Evolutionary conservation across 1,284 basidiomycete species (phyloP), one percentile per base, ranked within the genome.

Genomic region (Stereum hirsutum): DNA sequence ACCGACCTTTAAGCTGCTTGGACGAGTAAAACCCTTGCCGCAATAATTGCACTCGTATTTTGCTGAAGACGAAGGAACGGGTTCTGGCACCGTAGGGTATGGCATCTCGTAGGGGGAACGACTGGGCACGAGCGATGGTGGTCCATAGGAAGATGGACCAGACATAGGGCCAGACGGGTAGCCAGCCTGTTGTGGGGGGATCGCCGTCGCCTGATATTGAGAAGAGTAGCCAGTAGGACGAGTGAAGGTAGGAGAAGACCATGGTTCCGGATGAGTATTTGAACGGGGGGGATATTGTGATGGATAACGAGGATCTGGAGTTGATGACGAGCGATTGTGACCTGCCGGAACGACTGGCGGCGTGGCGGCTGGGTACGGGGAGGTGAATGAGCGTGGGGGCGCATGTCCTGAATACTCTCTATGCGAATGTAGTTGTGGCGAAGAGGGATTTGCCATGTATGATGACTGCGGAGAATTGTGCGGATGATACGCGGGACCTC

Each of bases 1-100:
- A 49, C 21, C 17, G 30, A 84, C 87, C 74, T 77, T 87, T 52
- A 89, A 69, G 59, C 85, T 89, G 51, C 85, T 88, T 0, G 86
- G 86, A 21, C 86, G 72, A 54, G 75, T 88, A 62, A 89, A 89
- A 24, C 80, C 76, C 58, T 89, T 89, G 21, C 78, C 75, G 57
- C 86, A 89, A 59, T 82, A 86, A 33, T 59, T 64, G 54, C 86
- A 89, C 53, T 85, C 82, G 55, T 89, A 89, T 58, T 81, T 82
- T 42, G 72, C 49, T 12, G 60, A 50, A 17, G 52, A 39, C n/a
- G 35, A 35, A 14, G 36, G 20, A 10, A 19, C 19, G 15, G n/a
- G 35, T 30, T 44, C 43, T 20, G 36, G 30, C 21, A n/a, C n/a
- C n/a, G n/a, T n/a, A n/a, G n/a, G n/a, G n/a, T n/a, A n/a, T n/a